Evolutionary conservation across 257 asterid species (phyloP), one percentile per base, ranked within the genome.

Genomic region (Fraxinus anomala): DNA sequence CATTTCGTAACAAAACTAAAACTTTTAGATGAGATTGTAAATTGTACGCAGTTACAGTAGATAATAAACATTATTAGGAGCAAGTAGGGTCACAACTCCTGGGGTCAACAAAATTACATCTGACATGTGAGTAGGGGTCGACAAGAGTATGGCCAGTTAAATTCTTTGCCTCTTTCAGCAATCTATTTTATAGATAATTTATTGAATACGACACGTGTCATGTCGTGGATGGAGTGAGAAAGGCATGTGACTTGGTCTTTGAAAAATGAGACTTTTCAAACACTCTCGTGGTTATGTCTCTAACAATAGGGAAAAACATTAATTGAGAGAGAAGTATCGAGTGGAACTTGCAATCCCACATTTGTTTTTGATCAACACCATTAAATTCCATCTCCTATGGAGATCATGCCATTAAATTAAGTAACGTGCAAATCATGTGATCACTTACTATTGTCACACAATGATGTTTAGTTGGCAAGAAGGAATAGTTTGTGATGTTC

Each of bases 211-310:
- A 82, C 96, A 90, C 89, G 92, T 88, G 96, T 86, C 88, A 17
- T 70, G 72, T 31, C 30, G 75, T 73, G 76, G 86, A 77, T 72
- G 89, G 87, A 44, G 69, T 73, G 49, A 59, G 87, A 86, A 77
- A 81, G 78, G 79, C 96, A 92, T 82, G 97, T 92, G 97, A 92
- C 90, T 37, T 86, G 78, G 78, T 72, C 78, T 83, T 77, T 65
- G 4, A 84, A 80, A 82, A 84, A 85, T 61, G 80, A 80, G 65
- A 80, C 74, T 81, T 75, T 86, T 81, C 85, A 66, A 72, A 26
- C 82, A 81, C 82, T 87, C 92, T 84, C 94, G 97, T 91, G 94
- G 85, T 86, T 85, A 82, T 91, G 97, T 91, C 86, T 82, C 94
- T 91, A 88, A 89, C 84, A 81, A 87, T 86, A 85, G 83, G 49